A percentile compares a stretch with the other conserved stretches of the same genome.
phyloP scores from a whole-genome alignment of 1,284 basidiomycete species.

The Ganoderma boninense region DNA sequence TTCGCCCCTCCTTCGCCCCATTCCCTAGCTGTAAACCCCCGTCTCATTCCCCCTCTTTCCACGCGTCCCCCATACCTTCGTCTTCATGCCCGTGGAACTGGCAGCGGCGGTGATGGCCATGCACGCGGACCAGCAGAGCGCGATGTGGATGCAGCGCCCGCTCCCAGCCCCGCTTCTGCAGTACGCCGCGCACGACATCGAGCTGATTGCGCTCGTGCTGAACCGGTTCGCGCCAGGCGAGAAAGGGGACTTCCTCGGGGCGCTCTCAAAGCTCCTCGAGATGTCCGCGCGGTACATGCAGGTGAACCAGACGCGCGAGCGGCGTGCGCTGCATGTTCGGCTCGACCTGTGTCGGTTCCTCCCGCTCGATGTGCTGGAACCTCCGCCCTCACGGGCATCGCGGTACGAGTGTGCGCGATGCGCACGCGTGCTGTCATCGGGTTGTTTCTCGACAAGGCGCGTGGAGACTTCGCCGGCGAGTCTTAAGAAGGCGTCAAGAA shows the following conservation, averaged over 20 bases:
- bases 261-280: conserved; percentile 35
- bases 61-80: background rate
- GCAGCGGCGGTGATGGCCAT: conserved; percentile 48
- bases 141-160: conserved; percentile 48
- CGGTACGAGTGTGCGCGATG: conserved; percentile 11
- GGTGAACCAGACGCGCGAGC: conserved; percentile 19
- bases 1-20: background rate
- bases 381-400: background rate
- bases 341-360: conserved; percentile 15
- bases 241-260: conserved; percentile 21
- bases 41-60: background rate
- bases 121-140: conserved; percentile 44
- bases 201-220: conserved; percentile 48
- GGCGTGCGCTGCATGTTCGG: conserved; percentile 10
- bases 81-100: too few species aligned
- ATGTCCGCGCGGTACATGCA: conserved; percentile 17
- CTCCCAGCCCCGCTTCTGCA: conserved; percentile 45
- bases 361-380: conserved; percentile 13
- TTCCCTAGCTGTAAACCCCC: too few species aligned
- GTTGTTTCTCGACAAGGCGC: conserved; percentile 10
- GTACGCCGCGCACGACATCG: conserved; percentile 53
- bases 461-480: background rate
- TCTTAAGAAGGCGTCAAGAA: background rate
- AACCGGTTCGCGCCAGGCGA: conserved; percentile 41
- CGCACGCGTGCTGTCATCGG: conserved; percentile 15